Evolutionary conservation across 1,284 basidiomycete species (phyloP).

Genomic region (Caloboletus firmus): DNA sequence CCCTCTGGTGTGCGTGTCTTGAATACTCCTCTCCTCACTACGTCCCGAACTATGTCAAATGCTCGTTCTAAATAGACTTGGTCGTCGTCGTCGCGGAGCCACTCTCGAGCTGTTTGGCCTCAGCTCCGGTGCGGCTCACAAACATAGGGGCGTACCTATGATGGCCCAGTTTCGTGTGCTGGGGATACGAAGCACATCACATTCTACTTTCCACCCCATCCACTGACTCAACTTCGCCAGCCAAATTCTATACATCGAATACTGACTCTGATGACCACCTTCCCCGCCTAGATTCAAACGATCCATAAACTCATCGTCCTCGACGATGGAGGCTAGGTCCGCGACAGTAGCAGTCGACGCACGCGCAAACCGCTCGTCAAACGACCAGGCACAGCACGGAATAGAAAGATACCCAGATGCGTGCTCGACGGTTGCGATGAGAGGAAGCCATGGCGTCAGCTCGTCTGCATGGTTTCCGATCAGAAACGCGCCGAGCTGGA

Average conservation of each 20-base stretch:
- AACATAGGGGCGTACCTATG: slow-evolving; percentile 57
- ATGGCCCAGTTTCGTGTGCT: slow-evolving; percentile 93
- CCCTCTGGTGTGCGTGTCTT: slow-evolving; percentile 71
- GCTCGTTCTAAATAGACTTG: slow-evolving; percentile 41
- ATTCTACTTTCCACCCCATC: slow-evolving; percentile 86
- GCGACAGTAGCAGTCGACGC: slow-evolving; percentile 24
- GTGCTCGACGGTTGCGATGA: slow-evolving; percentile 60
- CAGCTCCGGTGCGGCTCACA: background rate
- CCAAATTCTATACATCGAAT: slow-evolving; percentile 83
- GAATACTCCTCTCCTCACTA: slow-evolving; percentile 60
- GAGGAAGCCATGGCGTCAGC: slow-evolving; percentile 86
- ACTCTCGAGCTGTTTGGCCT: slow-evolving; percentile 37
- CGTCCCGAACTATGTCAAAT: slow-evolving; percentile 46
- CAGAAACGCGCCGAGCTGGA: slow-evolving; percentile 59
- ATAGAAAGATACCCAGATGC: slow-evolving; percentile 84
- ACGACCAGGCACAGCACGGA: slow-evolving; percentile 86
- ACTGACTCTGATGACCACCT: slow-evolving; percentile 58
- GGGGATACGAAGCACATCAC: slow-evolving; percentile 85
- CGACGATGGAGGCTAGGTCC: slow-evolving; percentile 2
- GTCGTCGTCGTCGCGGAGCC: slow-evolving; percentile 26
- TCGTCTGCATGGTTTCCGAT: slow-evolving; percentile 98
- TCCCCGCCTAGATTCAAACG: slow-evolving; percentile 60
- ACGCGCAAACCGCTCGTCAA: slow-evolving; percentile 64
- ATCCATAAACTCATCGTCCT: slow-evolving; percentile 43
- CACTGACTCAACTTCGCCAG: slow-evolving; percentile 65